Evolutionary conservation across 768 basidiomycete genomes (phyloP).

Genomic region (Cystofilobasidium bisporidii): DNA sequence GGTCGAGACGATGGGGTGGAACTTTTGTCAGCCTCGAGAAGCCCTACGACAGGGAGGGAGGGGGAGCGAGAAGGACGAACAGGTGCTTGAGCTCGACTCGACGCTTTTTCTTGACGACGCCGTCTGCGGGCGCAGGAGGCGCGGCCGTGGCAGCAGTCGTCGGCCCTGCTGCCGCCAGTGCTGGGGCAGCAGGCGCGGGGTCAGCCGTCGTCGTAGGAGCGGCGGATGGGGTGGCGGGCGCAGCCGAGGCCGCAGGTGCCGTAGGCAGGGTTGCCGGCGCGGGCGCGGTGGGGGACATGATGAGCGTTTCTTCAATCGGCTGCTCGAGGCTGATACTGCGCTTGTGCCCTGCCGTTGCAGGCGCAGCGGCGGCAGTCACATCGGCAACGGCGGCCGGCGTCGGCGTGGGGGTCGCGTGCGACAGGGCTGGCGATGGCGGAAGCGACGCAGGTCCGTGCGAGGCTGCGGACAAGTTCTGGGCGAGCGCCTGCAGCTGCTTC

Average conservation of each 20-base stretch:
- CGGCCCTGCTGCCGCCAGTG: neutral
- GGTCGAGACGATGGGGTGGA: too few relatives aligned
- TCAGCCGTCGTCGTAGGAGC: too few relatives aligned
- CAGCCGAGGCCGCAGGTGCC: neutral
- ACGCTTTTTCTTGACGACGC: conserved; percentile 18
- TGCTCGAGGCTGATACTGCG: neutral
- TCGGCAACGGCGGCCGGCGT: neutral
- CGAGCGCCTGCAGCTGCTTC: conserved; percentile 51
- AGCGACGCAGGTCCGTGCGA: conserved; percentile 6
- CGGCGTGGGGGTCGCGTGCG: neutral
- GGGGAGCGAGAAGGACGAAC: neutral
- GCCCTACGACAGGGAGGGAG: too few relatives aligned
- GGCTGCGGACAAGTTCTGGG: neutral
- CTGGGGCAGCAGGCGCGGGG: neutral
- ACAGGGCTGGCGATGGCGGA: neutral
- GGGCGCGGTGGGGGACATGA: neutral
- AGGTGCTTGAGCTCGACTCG: conserved; percentile 13
- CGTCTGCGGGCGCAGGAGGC: neutral
- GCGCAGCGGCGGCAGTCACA: neutral
- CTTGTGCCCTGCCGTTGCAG: neutral
- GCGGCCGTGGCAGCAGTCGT: neutral
- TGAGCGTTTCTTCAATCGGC: neutral
- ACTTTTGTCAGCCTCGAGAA: too few relatives aligned
- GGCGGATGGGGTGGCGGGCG: too few relatives aligned
- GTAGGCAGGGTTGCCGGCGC: neutral